phyloP scores from a whole-genome alignment of 495 filamentous ascomycete species.

The Friedmanniomyces simplex region DNA sequence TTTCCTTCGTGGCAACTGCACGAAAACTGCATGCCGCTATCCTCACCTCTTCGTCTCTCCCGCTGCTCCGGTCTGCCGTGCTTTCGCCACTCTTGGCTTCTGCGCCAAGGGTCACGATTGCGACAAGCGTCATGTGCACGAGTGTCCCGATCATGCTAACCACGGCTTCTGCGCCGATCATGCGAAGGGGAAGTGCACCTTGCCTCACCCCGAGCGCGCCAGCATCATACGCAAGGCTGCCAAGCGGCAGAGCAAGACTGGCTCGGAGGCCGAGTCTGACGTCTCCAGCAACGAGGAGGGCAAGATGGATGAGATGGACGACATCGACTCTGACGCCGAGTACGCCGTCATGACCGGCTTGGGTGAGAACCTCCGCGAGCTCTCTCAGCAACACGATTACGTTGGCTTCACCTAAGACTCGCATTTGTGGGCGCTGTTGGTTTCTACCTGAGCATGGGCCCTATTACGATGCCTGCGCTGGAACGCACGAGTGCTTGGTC shows the following conservation, averaged over 20 bases:
- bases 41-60: slow-evolving; percentile 75
- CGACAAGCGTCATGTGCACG: slow-evolving; percentile 66
- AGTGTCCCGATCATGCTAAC: slow-evolving; percentile 94
- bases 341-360: slow-evolving; percentile 41
- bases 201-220: slow-evolving; percentile 83
- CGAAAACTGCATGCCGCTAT: slow-evolving; percentile 81
- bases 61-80: slow-evolving; percentile 68
- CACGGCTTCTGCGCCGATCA: slow-evolving; percentile 67
- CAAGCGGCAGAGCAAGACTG: slow-evolving; percentile 27
- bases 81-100: slow-evolving; percentile 80
- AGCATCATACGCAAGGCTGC: slow-evolving; percentile 54
- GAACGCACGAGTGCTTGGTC: too few relatives aligned
- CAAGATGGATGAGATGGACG: slow-evolving; percentile 67
- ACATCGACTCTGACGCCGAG: slow-evolving; percentile 83
- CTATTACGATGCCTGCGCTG: too few relatives aligned
- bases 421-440: too few relatives aligned
- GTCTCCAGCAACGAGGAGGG: slow-evolving; percentile 73
- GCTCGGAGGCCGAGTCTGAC: slow-evolving; percentile 49
- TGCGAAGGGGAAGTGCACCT: slow-evolving; percentile 55
- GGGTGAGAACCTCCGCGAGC: slow-evolving; percentile 38
- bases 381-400: slow-evolving; percentile 59
- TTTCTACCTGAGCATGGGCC: too few relatives aligned
- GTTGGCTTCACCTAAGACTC: slow-evolving; percentile 38
- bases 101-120: slow-evolving; percentile 77
- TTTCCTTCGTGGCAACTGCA: slow-evolving; percentile 83